Evolutionary conservation across 208 protist genomes (phyloP).

Genomic region (Vickermania spadyakhi): DNA sequence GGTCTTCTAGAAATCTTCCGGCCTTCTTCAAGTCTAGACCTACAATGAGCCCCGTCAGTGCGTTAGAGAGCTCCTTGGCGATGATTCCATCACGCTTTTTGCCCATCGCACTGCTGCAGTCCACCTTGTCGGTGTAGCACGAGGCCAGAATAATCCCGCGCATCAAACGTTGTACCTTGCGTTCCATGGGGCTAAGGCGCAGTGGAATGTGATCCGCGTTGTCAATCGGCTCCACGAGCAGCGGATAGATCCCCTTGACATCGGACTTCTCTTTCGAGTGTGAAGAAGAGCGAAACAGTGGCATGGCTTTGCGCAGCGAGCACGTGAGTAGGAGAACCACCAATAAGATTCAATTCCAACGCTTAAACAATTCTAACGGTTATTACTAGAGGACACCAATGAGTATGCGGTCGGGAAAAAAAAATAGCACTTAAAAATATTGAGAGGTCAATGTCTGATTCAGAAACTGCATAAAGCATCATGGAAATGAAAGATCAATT

Average conservation of each 20-base stretch:
- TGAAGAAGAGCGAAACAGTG: background rate
- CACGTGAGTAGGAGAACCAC: background rate
- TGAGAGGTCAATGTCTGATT: no score
- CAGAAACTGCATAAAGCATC: no score
- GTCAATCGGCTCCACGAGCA: slow-evolving; percentile 63
- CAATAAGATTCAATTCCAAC: background rate
- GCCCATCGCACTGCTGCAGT: slow-evolving; percentile 45
- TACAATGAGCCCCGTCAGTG: slow-evolving; percentile 73
- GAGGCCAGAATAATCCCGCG: slow-evolving; percentile 74
- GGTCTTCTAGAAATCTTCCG: slow-evolving; percentile 30
- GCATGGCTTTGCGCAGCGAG: background rate
- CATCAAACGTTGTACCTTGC: slow-evolving; percentile 86
- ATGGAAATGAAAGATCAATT: no score
- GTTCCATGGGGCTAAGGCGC: slow-evolving; percentile 66
- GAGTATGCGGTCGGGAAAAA: no score
- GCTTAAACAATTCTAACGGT: no score
- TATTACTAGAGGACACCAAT: no score
- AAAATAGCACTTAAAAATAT: background rate
- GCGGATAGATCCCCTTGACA: slow-evolving; percentile 53
- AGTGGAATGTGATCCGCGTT: slow-evolving; percentile 83
- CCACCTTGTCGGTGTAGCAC: slow-evolving; percentile 90
- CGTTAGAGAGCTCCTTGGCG: slow-evolving; percentile 71
- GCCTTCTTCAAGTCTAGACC: slow-evolving; percentile 68
- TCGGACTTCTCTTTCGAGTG: slow-evolving; percentile 10
- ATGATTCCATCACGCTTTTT: slow-evolving; percentile 61